These are phyloP conservation scores for Zygoascus sp. DNA, from an alignment of 1,139 yeast genomes.

Conservation along the genomic window DNA sequence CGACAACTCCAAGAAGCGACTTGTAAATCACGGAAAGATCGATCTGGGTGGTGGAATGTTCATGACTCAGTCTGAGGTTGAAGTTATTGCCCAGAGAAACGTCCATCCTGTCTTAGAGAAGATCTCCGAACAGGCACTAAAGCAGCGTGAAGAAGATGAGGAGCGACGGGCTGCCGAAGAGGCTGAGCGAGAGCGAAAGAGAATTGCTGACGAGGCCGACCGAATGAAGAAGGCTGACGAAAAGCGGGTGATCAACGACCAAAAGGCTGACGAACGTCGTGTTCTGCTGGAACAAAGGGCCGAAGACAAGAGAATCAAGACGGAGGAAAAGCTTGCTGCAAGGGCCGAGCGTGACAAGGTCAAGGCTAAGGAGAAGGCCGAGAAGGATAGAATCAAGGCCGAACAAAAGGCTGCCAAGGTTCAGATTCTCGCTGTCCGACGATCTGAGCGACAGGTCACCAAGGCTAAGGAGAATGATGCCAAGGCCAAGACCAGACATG, in stretches of 20 bases:
- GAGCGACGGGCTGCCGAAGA: constrained; percentile 42
- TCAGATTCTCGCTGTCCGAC: constrained; percentile 20
- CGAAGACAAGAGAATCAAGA: constrained; percentile 26
- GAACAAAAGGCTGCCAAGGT: constrained; percentile 28
- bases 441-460: constrained; percentile 23
- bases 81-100: constrained; percentile 72
- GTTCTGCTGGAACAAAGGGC: constrained; percentile 26
- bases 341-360: constrained; percentile 19
- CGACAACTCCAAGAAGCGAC: constrained; percentile 54
- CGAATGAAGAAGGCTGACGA: constrained; percentile 20
- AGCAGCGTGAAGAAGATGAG: constrained; percentile 67
- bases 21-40: constrained; percentile 53
- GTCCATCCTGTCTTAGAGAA: constrained; percentile 84
- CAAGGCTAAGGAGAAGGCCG: constrained; percentile 21
- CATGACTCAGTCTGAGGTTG: constrained; percentile 71
- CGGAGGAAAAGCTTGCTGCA: constrained; percentile 22
- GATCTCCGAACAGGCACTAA: constrained; percentile 63
- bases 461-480: constrained; percentile 27
- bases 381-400: constrained; percentile 20
- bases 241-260: constrained; percentile 23
- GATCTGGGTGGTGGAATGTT: constrained; percentile 87
- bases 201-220: constrained; percentile 13
- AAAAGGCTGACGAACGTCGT: constrained; percentile 27
- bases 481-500: constrained; percentile 23
- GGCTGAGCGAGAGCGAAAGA: constrained; percentile 16